phyloP scores from a whole-genome alignment of 2,329 filamentous ascomycete genomes.

The Parastagonospora avenae region DNA sequence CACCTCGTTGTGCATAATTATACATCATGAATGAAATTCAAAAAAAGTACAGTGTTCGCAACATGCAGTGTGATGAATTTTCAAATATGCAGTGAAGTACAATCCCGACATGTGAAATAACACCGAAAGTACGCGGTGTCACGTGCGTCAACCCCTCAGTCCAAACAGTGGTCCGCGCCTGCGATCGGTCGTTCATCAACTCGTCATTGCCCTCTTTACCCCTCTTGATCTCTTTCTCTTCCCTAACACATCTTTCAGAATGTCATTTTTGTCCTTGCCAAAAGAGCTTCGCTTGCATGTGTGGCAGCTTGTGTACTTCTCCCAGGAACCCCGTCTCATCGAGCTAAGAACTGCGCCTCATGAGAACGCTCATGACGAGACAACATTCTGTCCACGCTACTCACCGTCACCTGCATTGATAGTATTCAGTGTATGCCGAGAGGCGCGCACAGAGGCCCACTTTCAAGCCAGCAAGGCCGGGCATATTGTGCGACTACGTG shows the following conservation, averaged over 20 bases:
- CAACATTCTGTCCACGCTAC: conserved; percentile 23
- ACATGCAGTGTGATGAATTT: too few species aligned
- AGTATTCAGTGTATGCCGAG: conserved; percentile 22
- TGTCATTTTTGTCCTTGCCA: conserved; percentile 26
- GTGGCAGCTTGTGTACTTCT: conserved; percentile 23
- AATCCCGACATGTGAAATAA: too few species aligned
- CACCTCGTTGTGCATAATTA: not conserved
- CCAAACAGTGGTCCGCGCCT: not conserved
- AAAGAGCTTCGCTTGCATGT: conserved; percentile 32
- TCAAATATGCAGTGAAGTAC: too few species aligned
- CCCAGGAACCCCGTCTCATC: conserved; percentile 25
- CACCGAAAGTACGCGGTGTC: too few species aligned
- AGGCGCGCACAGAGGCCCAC: conserved; percentile 23
- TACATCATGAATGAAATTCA: not conserved
- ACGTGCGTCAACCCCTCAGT: too few species aligned
- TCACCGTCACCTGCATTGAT: conserved; percentile 22
- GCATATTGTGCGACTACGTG: conserved; percentile 11
- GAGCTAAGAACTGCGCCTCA: conserved; percentile 20
- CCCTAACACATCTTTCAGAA: not conserved
- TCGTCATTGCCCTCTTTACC: not conserved
- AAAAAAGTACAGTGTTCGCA: too few species aligned
- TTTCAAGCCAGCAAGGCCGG: conserved; percentile 20
- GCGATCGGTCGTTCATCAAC: not conserved
- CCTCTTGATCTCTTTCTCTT: too few species aligned
- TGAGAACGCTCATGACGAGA: conserved; percentile 13